Evolutionary conservation across 495 filamentous ascomycete genomes (phyloP), one percentile per base, ranked within the genome.

Genomic region (Penicillium angulare): DNA sequence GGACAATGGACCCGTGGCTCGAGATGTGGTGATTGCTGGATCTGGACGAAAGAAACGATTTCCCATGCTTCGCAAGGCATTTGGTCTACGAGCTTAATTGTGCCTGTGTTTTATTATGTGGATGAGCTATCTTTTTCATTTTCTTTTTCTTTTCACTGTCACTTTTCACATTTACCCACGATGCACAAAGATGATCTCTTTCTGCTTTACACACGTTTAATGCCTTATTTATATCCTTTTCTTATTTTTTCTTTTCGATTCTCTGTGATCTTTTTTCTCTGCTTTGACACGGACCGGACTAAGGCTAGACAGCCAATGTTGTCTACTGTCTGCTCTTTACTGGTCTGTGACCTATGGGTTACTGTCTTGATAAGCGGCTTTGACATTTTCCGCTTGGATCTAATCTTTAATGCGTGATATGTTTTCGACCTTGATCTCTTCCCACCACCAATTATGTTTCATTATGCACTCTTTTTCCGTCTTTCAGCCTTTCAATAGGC

Each of bases 11-110:
- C 36, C 20, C 5, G 27, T 53, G 1, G 65, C 61, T 10, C 56
- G 64, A 15, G 64, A 72, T 21, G 69, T 74, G 44, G 62, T 71
- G 20, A 71, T 72, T 47, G 64, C 59, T 24, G 57, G 63, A 20
- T 66, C 69, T 8, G 69, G 67, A 29, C 75, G 75, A 45, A 79
- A 79, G 63, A 81, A 75, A 55, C 73, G 75, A 45, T 79, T 81
- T 45, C 69, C 68, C 1, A 61, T 68, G 45, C 59, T 81, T 43
- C 64, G 74, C 18, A 78, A 74, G 50, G 77, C 75, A 22, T 74
- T 81, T 41, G 71, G 76, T 8, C 55, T 79, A 46, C 64, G 68
- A 33, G 49, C 55, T 39, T 77, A 51, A 75, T 15, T 6, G 44
- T 20, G 13, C 43, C 15, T 5, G 15, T 22, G 22, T 38, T 18